Percentiles rank a stretch among this genome's conserved stretches.
These are phyloP conservation scores for Xylariaceae sp. DNA, from an alignment of 2,329 filamentous ascomycete genomes.

Conservation along the genomic window DNA sequence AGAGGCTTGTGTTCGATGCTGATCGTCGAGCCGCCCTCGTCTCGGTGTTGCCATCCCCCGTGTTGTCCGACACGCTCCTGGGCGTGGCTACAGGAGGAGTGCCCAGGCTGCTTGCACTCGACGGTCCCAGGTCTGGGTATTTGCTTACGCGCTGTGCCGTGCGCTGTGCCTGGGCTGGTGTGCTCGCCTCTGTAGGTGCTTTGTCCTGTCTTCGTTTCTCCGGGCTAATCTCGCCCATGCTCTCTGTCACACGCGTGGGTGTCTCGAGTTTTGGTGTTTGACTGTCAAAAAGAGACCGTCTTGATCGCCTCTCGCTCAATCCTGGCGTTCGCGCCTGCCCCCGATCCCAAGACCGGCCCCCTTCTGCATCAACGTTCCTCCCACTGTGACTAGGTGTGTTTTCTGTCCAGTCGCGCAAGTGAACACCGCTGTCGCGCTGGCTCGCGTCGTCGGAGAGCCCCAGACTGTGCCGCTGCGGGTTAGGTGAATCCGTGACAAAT, in stretches of 20 bases:
- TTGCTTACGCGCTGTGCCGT: slow-evolving; percentile 12
- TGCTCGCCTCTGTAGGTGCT: slow-evolving; percentile 6
- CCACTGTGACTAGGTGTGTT: slow-evolving; percentile 23
- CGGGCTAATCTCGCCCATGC: slow-evolving; percentile 11
- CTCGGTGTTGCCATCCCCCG: slow-evolving; percentile 14
- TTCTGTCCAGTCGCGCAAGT: slow-evolving; percentile 49
- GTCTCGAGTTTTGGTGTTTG: slow-evolving; percentile 27
- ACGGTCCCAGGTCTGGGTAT: slow-evolving; percentile 17
- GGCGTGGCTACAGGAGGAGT: slow-evolving; percentile 17
- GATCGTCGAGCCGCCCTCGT: slow-evolving; percentile 38
- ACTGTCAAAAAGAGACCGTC: slow-evolving; percentile 24
- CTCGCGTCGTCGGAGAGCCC: slow-evolving; percentile 33
- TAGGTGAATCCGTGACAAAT: slow-evolving; percentile 45
- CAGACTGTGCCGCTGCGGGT: slow-evolving; percentile 35
- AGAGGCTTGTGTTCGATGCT: slow-evolving; percentile 53
- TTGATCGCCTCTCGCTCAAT: slow-evolving; percentile 28
- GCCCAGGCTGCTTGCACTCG: slow-evolving; percentile 14
- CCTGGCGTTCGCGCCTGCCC: slow-evolving; percentile 29
- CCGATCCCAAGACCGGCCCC: slow-evolving; percentile 16
- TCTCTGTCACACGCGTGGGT: slow-evolving; percentile 15
- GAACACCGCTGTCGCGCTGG: slow-evolving; percentile 56
- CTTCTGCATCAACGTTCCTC: slow-evolving; percentile 23
- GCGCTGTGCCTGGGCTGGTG: slow-evolving; percentile 15
- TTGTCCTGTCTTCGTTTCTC: slow-evolving; percentile 12
- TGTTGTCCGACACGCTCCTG: slow-evolving; percentile 42